Evolutionary conservation across 352 stramenopile genomes (phyloP), one percentile per base, ranked within the genome.

Genomic region (Globisporangium uncinulatum): DNA sequence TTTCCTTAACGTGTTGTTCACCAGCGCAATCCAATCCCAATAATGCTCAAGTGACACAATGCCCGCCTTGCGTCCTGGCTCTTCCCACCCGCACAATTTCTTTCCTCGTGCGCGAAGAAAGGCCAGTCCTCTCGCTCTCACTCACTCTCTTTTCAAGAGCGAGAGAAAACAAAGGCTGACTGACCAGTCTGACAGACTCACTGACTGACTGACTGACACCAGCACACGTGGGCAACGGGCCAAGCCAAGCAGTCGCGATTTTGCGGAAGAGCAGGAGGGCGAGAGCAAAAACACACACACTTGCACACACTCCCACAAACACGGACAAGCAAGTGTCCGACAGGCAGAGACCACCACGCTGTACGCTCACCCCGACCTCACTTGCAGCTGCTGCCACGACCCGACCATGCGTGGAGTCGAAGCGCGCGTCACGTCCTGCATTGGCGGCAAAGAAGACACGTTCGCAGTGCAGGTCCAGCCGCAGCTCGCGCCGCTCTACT

Each of bases 401-500:
- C 29, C 46, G 55, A 67, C 65, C 48, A 90, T 92, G 83, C 71
- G 79, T 32, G 74, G 76, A 66, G 55, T 92, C n/a, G 62, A 64
- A 51, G 83, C 83, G 19, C 76, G 69, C 14, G 76, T 92, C 17
- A 92, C 83, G 50, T 89, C 80, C 14, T 92, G 83, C 56, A 86
- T 92, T 59, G 83, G 83, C 56, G 83, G 83, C 62, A 88, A 87
- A 56, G 72, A 89, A 47, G 83, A 89, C 43, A 85, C 74, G 51
- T 92, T 89, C 58, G 83, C 83, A 8, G 74, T 92, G 41, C 76
- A 86, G 63, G 70, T 91, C 46, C 55, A 68, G 43, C 66, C 73
- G 4, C 46, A 61, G 17, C 59, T 75, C 29, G 71, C 70, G 15
- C 67, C 57, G 15, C 60, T 68, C 19, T 90, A 91, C 70, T 92